phyloP scores from a whole-genome alignment of 2,329 filamentous ascomycete genomes.

The Ophiocordyceps robertsii region DNA sequence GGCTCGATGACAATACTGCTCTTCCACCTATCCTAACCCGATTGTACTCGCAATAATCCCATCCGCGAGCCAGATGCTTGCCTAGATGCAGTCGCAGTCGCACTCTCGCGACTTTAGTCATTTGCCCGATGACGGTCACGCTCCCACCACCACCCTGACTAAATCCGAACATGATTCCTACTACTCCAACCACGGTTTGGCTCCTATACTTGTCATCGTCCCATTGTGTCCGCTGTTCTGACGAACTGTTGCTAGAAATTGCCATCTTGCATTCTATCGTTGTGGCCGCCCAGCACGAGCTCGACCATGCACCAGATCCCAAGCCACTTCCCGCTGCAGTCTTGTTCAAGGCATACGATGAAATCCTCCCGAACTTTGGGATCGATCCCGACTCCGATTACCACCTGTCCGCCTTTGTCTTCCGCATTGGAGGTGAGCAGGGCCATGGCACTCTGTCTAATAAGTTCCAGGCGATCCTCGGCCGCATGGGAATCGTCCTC shows the following conservation, averaged over 20 bases:
- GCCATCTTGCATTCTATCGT: slow-evolving; percentile 67
- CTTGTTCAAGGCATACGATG: slow-evolving; percentile 70
- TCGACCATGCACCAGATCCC: slow-evolving; percentile 40
- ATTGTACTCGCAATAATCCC: not conserved
- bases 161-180: slow-evolving; percentile 21
- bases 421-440: slow-evolving; percentile 59
- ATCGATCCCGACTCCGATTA: slow-evolving; percentile 61
- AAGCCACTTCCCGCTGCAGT: slow-evolving; percentile 60
- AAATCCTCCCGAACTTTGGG: slow-evolving; percentile 56
- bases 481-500: slow-evolving; percentile 57
- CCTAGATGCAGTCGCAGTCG: slow-evolving; percentile 12
- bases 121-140: not conserved
- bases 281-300: slow-evolving; percentile 51
- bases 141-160: slow-evolving; percentile 3
- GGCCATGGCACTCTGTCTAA: slow-evolving; percentile 46
- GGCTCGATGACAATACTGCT: not conserved
- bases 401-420: slow-evolving; percentile 64
- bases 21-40: too few relatives aligned
- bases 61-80: slow-evolving; percentile 7
- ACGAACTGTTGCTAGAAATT: slow-evolving; percentile 46
- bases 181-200: slow-evolving; percentile 49
- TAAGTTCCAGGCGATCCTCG: slow-evolving; percentile 57
- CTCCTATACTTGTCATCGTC: not conserved
- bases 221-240: not conserved
- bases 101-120: slow-evolving; percentile 5